These are phyloP conservation scores for Candida sp. DNA, from an alignment of 1,139 yeast species.

Conservation along the genomic window DNA sequence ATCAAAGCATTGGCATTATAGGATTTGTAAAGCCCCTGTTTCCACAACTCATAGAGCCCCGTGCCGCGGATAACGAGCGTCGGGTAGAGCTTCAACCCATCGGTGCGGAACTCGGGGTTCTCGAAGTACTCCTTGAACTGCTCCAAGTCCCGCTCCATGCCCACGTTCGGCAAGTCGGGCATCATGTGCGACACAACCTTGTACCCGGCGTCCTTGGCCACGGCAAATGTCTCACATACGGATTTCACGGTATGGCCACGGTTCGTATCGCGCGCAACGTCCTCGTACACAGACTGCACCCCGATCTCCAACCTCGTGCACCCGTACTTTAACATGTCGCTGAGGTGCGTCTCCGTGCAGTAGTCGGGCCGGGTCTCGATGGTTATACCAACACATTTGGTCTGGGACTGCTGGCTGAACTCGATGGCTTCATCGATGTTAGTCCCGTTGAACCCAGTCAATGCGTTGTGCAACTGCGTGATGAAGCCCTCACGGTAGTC, in stretches of 20 bases:
- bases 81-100: conserved; percentile 94
- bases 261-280: conserved; percentile 97
- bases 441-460: conserved; percentile 90
- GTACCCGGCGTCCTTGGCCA: conserved; percentile 98
- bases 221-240: conserved; percentile 94
- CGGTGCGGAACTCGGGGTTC: conserved; percentile 96
- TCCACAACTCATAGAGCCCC: conserved; percentile 97
- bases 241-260: conserved; percentile 98
- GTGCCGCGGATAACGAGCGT: conserved; percentile 98
- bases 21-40: conserved; percentile 91
- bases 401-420: conserved; percentile 92
- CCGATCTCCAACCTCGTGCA: conserved; percentile 98
- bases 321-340: conserved; percentile 96
- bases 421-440: conserved; percentile 90
- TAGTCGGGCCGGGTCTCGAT: conserved; percentile 99
- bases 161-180: conserved; percentile 99
- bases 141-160: conserved; percentile 97
- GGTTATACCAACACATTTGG: conserved; percentile 98
- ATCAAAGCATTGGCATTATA: conserved; percentile 95
- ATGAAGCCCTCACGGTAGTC: conserved; percentile 91
- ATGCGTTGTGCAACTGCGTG: conserved; percentile 89
- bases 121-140: conserved; percentile 97
- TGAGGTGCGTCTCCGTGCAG: conserved; percentile 94
- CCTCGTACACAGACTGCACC: conserved; percentile 97
- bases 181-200: conserved; percentile 99